These are phyloP conservation scores for Thalassiosira hispida DNA, from an alignment of 352 stramenopile species.

Conservation along the genomic window DNA sequence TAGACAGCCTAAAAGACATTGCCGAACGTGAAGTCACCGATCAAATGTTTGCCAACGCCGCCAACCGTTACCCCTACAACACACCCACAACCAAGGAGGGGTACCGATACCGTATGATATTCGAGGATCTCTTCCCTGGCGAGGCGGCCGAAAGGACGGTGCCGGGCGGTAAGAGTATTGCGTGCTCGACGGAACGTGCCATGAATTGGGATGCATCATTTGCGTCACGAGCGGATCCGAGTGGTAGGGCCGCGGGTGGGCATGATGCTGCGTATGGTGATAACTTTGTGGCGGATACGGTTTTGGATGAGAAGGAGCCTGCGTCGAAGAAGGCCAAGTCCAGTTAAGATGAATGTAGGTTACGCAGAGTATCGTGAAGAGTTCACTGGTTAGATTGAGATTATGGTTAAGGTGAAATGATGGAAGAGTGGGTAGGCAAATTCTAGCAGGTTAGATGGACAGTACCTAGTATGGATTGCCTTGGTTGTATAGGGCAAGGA, in stretches of 20 bases:
- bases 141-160: constrained; percentile 96
- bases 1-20: constrained; percentile 96
- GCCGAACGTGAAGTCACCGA: constrained; percentile 94
- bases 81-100: constrained; percentile 97
- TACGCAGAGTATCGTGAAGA: too few species aligned
- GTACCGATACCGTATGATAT: constrained; percentile 93
- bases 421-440: too few species aligned
- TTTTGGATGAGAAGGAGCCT: constrained; percentile 54
- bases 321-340: constrained; percentile 69
- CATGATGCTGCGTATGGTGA: constrained; percentile 94
- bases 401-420: too few species aligned
- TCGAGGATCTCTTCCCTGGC: constrained; percentile 97
- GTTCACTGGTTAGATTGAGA: too few species aligned
- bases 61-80: constrained; percentile 97
- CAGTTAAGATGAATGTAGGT: not conserved
- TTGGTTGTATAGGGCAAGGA: too few species aligned
- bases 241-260: constrained; percentile 92
- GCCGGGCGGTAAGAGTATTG: constrained; percentile 96
- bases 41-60: constrained; percentile 89
- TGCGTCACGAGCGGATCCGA: constrained; percentile 90
- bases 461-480: too few species aligned
- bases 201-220: constrained; percentile 96
- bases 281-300: constrained; percentile 80
- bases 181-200: constrained; percentile 96
- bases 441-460: too few species aligned